Base-by-base conservation (phyloP, 2,329 filamentous ascomycete genomes). In the Coniochaeta ligniaria region DNA sequence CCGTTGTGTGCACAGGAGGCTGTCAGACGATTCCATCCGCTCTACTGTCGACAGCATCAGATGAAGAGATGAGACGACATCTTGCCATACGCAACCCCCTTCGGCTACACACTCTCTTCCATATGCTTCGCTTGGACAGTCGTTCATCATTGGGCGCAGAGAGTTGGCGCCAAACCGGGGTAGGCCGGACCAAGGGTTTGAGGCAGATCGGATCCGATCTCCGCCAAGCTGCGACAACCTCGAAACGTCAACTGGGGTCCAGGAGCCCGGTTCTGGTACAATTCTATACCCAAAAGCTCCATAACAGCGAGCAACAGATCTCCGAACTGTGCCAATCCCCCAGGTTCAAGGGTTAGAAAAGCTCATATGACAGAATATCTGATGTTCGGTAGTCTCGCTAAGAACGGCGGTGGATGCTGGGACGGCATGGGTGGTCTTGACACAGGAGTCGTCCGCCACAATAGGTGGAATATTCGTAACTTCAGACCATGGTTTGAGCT, bases 211-310 rank as follows among this genome's bases (percentile, higher is more conserved):
- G 50, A 35, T 58, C 26, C 47, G 17, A 59, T 36, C 17, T 60
- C 20, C 45, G 16, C 26, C 60, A 58, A 63, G 60, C 57, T 66
- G 63, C 61, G 64, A 64, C 64, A 60, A 17, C 38, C 14, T 58
- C 56, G 59, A 66, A 59, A 62, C 61, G 31, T 24, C 54, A 38
- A 20, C 6, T 9, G 31, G 31, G 54, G 54, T 38, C 31, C 35
- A 57, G 33, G 28, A 24, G 31, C 35, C 35, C 54, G 54, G 54
- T 57, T 57, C 54, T 14, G 33, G 31, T n/a, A 17, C 28, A 35
- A 56, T 20, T n/a, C n/a, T n/a, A n/a, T n/a, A n/a, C 52, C 2
- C 26, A 22, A 16, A 11, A 38, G 20, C 9, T 38, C 31, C 31
- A 35, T 38, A 20, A 22, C 47, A 11, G 2, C 22, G 54, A 57